Percentiles rank a stretch among this genome's conserved stretches.
phyloP scores from a whole-genome alignment of 495 filamentous ascomycete genomes.

The Aspergillus diversus region DNA sequence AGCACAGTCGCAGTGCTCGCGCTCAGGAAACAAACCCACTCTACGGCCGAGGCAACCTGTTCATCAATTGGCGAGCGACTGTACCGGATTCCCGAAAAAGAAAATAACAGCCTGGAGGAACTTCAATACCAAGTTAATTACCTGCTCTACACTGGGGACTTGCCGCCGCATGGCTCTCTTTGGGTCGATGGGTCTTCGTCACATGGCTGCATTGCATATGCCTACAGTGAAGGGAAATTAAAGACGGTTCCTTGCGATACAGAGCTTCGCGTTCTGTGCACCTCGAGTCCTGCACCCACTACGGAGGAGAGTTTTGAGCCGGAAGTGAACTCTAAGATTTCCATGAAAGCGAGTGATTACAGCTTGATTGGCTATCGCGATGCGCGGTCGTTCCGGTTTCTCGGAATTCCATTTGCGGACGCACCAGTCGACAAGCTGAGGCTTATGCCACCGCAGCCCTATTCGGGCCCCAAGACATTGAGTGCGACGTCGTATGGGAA shows the following conservation, averaged over 20 bases:
- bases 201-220: conserved; percentile 20
- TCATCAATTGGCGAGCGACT: conserved; percentile 29
- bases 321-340: conserved; percentile 31
- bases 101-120: conserved; percentile 19
- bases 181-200: conserved; percentile 18
- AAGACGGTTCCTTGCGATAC: conserved; percentile 15
- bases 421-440: conserved; percentile 41
- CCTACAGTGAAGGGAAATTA: conserved; percentile 9
- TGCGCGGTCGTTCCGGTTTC: conserved; percentile 56
- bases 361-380: conserved; percentile 51
- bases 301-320: conserved; percentile 20
- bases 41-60: conserved; percentile 20
- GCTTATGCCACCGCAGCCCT: conserved; percentile 47
- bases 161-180: conserved; percentile 14
- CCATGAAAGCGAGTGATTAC: conserved; percentile 30
- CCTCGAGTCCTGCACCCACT: conserved; percentile 28
- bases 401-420: conserved; percentile 55
- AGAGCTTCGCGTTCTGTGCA: conserved; percentile 28
- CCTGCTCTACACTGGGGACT: conserved; percentile 19
- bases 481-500: conserved; percentile 46
- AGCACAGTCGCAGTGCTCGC: conserved; percentile 28
- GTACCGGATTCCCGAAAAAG: conserved; percentile 6
- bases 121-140: conserved; percentile 32
- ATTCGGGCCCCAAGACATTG: conserved; percentile 42
- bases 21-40: conserved; percentile 16